Percentiles rank a stretch among this genome's conserved stretches.
Conservation (phyloP, 345 rosid species). For the Populus pruinosa region DNA sequence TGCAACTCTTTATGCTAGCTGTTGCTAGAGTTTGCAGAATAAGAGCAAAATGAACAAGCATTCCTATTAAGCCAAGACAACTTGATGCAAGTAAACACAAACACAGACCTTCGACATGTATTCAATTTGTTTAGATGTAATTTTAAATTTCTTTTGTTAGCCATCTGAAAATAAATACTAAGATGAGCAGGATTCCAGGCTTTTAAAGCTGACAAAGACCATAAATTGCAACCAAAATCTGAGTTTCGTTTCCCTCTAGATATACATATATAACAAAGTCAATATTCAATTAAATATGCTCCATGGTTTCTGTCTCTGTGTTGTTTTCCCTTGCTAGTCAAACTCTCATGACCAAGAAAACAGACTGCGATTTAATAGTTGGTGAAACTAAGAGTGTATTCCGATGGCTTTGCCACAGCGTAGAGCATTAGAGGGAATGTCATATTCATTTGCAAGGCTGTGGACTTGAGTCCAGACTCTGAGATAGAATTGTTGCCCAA, state of each 20-base stretch:
- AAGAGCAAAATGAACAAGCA: no score
- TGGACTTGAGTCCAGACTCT: conserved; percentile 61
- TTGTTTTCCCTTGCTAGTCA: conserved; percentile 29
- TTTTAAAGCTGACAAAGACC: background rate
- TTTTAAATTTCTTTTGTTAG: no score
- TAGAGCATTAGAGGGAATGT: conserved; percentile 65
- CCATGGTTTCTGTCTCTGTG: background rate
- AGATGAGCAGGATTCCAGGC: background rate
- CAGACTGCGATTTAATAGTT: background rate
- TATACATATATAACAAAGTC: background rate
- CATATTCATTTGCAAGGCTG: conserved; percentile 67
- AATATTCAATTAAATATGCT: conserved; percentile 8
- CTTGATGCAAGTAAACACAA: no score
- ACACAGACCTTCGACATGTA: no score
- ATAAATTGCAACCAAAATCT: conserved; percentile 2
- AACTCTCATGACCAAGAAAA: conserved; percentile 39
- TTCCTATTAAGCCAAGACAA: no score
- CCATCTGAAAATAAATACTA: no score
- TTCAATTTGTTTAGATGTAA: no score
- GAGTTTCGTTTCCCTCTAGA: background rate
- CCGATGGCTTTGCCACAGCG: conserved; percentile 83
- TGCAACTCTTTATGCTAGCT: no score
- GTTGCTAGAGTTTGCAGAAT: no score
- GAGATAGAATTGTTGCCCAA: conserved; percentile 83
- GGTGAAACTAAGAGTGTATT: conserved; percentile 30